Evolutionary conservation across 768 basidiomycete species (phyloP), one percentile per base, ranked within the genome.

Genomic region (Termitomyces titanicus): DNA sequence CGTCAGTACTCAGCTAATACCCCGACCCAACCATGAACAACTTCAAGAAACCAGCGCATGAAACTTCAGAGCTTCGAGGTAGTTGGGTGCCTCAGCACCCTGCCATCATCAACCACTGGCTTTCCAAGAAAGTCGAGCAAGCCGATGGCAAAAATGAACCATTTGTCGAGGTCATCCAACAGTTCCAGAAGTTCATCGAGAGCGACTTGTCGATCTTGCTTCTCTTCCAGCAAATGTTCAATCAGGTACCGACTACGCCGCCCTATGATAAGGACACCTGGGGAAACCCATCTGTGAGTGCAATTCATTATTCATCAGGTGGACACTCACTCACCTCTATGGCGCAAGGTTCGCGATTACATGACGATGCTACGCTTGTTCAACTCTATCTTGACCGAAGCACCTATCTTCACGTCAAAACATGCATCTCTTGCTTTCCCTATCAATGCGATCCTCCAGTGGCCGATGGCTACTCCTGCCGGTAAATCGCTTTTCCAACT

Each of bases 361-460:
- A 64, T 67, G 54, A 66, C 69, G 39, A 68, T 80, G 67, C 65
- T 79, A 17, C 47, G 46, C 12, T 62, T 76, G 12, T 67, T 82
- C 64, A 72, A 82, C 61, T 61, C 69, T 46, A 67, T 80, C 63
- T 57, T 81, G 44, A 61, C 60, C n/a, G 68, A 72, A 25, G 73
- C 80, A 0, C 79, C 79, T 0, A 53, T 49, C 2, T 81, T 70
- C 67, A 70, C 71, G 10, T 61, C 38, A 9, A 46, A 72, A 47
- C 64, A 68, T n/a, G 72, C 70, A 15, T 61, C 75, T 11, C 73
- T 81, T 34, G 78, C 77, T 11, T 70, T 75, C 27, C 79, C 81
- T 9, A 74, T 83, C 62, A 73, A 77, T 51, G 74, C 74, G 3
- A 62, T 81, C 47, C 67, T 58, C 79, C 72, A 78, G 45, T 65